Conservation (phyloP, 2,329 filamentous ascomycete genomes). For the Aspergillus sergii region DNA sequence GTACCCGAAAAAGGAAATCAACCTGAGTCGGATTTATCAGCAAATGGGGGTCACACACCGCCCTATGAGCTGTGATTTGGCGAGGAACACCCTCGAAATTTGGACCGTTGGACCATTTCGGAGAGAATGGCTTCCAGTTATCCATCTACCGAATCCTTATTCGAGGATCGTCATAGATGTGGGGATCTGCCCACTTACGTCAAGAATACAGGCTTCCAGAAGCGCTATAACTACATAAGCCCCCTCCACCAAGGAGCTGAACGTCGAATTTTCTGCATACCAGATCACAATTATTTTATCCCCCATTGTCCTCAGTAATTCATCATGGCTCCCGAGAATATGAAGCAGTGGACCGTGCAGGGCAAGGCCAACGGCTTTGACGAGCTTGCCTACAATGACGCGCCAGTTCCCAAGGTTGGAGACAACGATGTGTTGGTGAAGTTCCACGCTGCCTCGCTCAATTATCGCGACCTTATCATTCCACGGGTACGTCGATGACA, state of each 20-base stretch:
- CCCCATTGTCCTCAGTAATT: not conserved
- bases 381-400: slow-evolving; percentile 57
- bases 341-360: slow-evolving; percentile 58
- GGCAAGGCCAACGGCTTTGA: slow-evolving; percentile 60
- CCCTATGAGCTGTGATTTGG: not conserved
- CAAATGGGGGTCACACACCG: not conserved
- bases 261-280: not conserved
- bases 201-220: slow-evolving; percentile 4
- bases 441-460: slow-evolving; percentile 53
- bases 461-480: slow-evolving; percentile 54
- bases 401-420: slow-evolving; percentile 61
- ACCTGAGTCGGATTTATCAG: slow-evolving; percentile 10
- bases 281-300: not conserved
- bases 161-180: not conserved
- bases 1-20: not conserved
- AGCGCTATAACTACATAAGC: not conserved
- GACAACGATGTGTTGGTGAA: slow-evolving; percentile 74
- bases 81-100: not conserved
- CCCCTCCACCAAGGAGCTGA: not conserved
- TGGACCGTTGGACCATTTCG: not conserved
- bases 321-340: slow-evolving; percentile 41
- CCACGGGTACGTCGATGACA: slow-evolving; percentile 49
- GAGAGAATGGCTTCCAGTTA: not conserved
- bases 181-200: slow-evolving; percentile 14
- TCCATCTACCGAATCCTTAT: not conserved